Conservation (phyloP, 2,329 filamentous ascomycete species). For the Pseudonectria buxi region DNA sequence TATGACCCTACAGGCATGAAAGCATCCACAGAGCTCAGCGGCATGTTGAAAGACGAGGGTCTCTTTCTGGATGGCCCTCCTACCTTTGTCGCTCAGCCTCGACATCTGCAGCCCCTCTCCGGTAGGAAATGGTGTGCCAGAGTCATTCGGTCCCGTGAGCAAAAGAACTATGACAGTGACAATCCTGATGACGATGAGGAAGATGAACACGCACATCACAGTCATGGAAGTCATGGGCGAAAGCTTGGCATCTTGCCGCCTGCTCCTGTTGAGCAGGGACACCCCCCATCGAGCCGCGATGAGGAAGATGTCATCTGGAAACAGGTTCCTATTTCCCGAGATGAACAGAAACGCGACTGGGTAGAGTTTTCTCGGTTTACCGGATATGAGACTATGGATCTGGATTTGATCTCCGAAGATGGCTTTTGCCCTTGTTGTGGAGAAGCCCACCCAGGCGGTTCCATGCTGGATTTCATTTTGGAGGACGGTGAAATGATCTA, state of each 20-base stretch:
- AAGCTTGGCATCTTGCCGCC: constrained; percentile 30
- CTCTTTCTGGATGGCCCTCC: constrained; percentile 42
- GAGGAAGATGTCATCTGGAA: constrained; percentile 46
- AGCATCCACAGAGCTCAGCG: constrained; percentile 40
- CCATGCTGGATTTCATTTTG: constrained; percentile 26
- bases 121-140: constrained; percentile 35
- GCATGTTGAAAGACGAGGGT: constrained; percentile 47
- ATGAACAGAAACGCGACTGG: constrained; percentile 38
- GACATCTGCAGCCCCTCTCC: constrained; percentile 32
- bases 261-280: constrained; percentile 35
- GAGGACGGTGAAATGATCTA: constrained; percentile 23
- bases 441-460: constrained; percentile 30
- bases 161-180: constrained; percentile 17
- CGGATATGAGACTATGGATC: constrained; percentile 30
- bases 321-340: constrained; percentile 37
- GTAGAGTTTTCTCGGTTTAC: constrained; percentile 37
- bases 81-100: constrained; percentile 35
- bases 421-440: constrained; percentile 35
- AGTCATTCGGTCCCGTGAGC: constrained; percentile 40
- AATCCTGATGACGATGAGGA: constrained; percentile 23
- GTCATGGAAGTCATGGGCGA: constrained; percentile 14
- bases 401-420: constrained; percentile 29
- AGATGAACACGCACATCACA: constrained; percentile 17
- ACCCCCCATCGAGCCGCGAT: constrained; percentile 35
- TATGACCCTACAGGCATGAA: constrained; percentile 42